Base-by-base conservation (phyloP, 2,329 filamentous ascomycete species). In the Talaromyces funiculosus region DNA sequence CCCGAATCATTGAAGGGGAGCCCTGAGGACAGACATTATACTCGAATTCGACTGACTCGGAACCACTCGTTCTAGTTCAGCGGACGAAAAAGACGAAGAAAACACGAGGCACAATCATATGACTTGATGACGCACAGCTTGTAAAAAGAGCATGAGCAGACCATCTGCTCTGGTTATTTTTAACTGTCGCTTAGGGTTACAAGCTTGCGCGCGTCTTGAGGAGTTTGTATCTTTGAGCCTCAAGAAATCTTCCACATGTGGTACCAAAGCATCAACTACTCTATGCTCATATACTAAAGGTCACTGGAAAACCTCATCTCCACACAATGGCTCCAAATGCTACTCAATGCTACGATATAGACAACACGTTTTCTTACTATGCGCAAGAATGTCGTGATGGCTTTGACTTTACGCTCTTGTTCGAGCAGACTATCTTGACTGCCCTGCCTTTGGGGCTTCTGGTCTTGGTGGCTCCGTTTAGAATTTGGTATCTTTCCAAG, bases 331-430 rank as follows among this genome's bases (percentile, higher is more conserved):
- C 65, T 57, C 67, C 68, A 59, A 59, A 60, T 61, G 18, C 47
- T 29, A 64, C 67, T 47, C 43, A 63, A 57, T 75, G 73, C 66
- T 66, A 61, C 22, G 66, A 68, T 62, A 64, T 72, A 43, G 74
- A 76, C 64, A 71, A 75, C 61, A 68, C 70, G 7, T 66, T 77
- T 38, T 69, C 66, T 26, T 69, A 71, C 58, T 69, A 70, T 62
- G 72, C 71, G 10, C 61, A 65, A 20, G 65, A 67, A 40, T 77
- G 75, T 68, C 71, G 74, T 22, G 71, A 71, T 20, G 71, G 69
- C 12, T 78, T 79, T 63, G 77, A 79, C 60, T 79, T 79, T 63
- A 77, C 77, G 22, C 69, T 79, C 49, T 67, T 79, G n/a, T 79
- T 79, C 60, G 77, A 80, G 63, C 76, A 80, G 60, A 70, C 70